Conservation (phyloP, 2,329 filamentous ascomycete species). For the Hymenoscyphus albidus region DNA sequence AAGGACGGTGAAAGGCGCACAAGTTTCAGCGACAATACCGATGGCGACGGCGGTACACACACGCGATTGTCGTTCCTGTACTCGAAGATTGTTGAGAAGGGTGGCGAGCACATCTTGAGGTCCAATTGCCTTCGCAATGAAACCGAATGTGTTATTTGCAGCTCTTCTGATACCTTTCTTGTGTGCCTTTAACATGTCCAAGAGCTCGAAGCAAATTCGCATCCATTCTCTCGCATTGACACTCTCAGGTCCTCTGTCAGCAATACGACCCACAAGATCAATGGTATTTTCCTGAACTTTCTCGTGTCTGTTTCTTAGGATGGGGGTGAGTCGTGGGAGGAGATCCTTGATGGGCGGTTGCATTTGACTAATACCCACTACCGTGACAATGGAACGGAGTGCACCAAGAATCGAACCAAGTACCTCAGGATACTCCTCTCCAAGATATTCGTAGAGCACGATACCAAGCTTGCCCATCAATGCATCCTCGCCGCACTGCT, state of each 20-base stretch:
- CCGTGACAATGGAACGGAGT: conserved; percentile 91
- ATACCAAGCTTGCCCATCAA: conserved; percentile 93
- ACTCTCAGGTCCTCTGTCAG: conserved; percentile 91
- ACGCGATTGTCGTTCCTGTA: conserved; percentile 95
- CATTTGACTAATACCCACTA: conserved; percentile 97
- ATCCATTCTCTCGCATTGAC: conserved; percentile 99
- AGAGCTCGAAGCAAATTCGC: conserved; percentile 97
- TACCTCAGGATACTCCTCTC: conserved; percentile 97
- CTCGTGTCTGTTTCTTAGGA: conserved; percentile 95
- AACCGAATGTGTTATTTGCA: conserved; percentile 99
- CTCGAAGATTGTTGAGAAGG: conserved; percentile 90
- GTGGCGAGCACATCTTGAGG: conserved; percentile 96
- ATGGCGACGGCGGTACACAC: conserved; percentile 98
- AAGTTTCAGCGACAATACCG: conserved; percentile 97
- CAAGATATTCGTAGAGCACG: conserved; percentile 95
- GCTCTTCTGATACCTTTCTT: conserved; percentile 98
- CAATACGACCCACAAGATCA: conserved; percentile 94
- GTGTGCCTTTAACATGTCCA: conserved; percentile 99
- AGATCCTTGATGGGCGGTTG: conserved; percentile 96
- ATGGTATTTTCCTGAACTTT: conserved; percentile 99
- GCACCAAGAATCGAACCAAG: conserved; percentile 94
- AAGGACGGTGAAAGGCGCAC: conserved; percentile 96
- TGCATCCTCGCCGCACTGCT: conserved; percentile 93
- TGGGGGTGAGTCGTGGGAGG: conserved; percentile 91
- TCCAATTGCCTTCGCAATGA: conserved; percentile 98